phyloP scores from a whole-genome alignment of 805 yeast genomes.

The Yamadazyma sp. region DNA sequence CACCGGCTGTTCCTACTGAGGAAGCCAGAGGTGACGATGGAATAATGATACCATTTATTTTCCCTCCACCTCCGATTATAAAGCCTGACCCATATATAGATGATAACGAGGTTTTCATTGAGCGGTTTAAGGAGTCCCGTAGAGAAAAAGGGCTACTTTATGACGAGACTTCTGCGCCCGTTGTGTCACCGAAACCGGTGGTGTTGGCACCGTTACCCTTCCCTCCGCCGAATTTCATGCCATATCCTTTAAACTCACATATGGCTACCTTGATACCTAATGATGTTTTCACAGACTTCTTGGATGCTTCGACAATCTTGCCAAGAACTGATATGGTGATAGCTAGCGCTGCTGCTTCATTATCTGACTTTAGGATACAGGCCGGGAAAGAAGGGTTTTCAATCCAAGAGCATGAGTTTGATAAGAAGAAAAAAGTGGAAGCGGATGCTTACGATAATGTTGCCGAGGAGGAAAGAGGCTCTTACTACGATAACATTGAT shows the following conservation, averaged over 20 bases:
- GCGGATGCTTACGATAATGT: conserved; percentile 7
- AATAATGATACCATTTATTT: conserved; percentile 44
- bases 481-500: conserved; percentile 9
- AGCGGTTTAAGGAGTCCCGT: conserved; percentile 6
- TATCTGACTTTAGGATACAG: conserved; percentile 34
- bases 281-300: conserved; percentile 35
- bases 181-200: conserved; percentile 6
- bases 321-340: conserved; percentile 46
- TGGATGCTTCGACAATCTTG: conserved; percentile 35
- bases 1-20: conserved; percentile 24
- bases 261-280: conserved; percentile 33
- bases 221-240: conserved; percentile 47
- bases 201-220: conserved; percentile 44
- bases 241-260: conserved; percentile 41
- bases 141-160: background rate
- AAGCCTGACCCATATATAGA: conserved; percentile 24
- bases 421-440: conserved; percentile 4
- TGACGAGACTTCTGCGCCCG: background rate
- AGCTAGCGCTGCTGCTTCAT: conserved; percentile 48
- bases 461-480: conserved; percentile 5
- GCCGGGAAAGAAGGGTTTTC: conserved; percentile 36
- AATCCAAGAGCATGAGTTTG: conserved; percentile 18
- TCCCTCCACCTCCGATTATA: conserved; percentile 42
- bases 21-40: conserved; percentile 21
- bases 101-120: conserved; percentile 10